These are phyloP conservation scores for Zopfochytrium polystomum DNA, from an alignment of 371 early-diverging fungal genomes.

Conservation along the genomic window DNA sequence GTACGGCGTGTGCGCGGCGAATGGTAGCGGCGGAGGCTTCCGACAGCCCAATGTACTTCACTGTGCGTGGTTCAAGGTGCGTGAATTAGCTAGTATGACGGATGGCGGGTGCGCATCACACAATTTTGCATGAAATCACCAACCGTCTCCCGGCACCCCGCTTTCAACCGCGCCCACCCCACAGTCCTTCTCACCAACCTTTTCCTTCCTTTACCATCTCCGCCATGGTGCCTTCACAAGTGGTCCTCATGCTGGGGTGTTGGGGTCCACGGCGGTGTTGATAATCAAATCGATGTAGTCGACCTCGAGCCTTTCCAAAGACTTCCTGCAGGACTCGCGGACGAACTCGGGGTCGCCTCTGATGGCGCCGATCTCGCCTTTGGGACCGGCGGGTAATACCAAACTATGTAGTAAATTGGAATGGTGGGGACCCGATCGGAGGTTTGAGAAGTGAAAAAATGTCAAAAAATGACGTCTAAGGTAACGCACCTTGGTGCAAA, in stretches of 20 bases:
- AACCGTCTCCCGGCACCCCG: too few relatives aligned
- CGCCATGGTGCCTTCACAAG: slow-evolving; percentile 54
- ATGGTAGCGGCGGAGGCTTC: slow-evolving; percentile 52
- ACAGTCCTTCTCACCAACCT: too few relatives aligned
- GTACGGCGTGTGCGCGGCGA: slow-evolving; percentile 59
- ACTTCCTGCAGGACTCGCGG: slow-evolving; percentile 39
- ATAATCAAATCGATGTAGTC: slow-evolving; percentile 53
- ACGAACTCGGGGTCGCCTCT: slow-evolving; percentile 51
- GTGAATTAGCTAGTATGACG: too few relatives aligned
- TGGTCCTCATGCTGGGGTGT: slow-evolving; percentile 42
- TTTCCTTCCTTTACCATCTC: slow-evolving; percentile 60
- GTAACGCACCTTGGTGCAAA: slow-evolving; percentile 43
- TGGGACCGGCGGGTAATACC: too few relatives aligned
- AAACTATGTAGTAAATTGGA: slow-evolving; percentile 25
- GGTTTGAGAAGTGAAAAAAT: not conserved
- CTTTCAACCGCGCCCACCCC: too few relatives aligned
- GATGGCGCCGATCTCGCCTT: slow-evolving; percentile 19
- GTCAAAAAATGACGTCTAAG: not conserved
- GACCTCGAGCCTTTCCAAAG: slow-evolving; percentile 44
- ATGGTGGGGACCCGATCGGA: too few relatives aligned
- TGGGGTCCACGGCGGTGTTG: slow-evolving; percentile 16
- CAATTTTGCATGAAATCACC: too few relatives aligned
- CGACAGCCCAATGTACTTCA: slow-evolving; percentile 55
- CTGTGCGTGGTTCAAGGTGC: slow-evolving; percentile 2
- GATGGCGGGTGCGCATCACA: not conserved